Percentiles rank a stretch among this genome's conserved stretches.
These are phyloP conservation scores for Blumeria hordei DNA, from an alignment of 2,329 filamentous ascomycete species.

Conservation along the genomic window DNA sequence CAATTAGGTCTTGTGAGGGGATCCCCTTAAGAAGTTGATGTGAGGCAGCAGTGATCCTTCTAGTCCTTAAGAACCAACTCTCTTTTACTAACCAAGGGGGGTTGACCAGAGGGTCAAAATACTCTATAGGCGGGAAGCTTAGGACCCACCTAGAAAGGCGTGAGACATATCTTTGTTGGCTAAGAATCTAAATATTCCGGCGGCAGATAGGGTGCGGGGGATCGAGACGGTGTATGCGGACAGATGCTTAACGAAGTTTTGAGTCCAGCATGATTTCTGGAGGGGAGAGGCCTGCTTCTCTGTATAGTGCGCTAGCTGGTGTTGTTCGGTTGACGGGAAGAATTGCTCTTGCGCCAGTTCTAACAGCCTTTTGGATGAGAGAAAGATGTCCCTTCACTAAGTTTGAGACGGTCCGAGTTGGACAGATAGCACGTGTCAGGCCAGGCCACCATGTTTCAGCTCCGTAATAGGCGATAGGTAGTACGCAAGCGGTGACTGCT, in stretches of 20 bases:
- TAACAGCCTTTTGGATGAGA: not conserved
- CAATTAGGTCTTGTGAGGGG: not conserved
- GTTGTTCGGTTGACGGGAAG: not conserved
- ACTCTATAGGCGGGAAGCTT: not conserved
- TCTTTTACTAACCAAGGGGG: not conserved
- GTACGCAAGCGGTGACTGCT: too few species aligned
- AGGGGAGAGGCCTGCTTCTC: not conserved
- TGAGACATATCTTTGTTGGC: not conserved
- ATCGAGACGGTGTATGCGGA: not conserved
- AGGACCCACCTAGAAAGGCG: not conserved
- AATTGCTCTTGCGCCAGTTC: not conserved
- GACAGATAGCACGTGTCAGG: too few species aligned
- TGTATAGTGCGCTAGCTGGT: not conserved
- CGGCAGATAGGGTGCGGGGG: not conserved
- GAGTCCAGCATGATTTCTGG: not conserved
- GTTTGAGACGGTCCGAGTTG: too few species aligned
- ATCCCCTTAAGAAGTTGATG: too few species aligned
- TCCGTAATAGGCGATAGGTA: too few species aligned
- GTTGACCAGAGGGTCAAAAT: not conserved
- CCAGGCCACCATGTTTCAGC: too few species aligned
- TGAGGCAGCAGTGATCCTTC: not conserved
- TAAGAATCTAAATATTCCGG: not conserved
- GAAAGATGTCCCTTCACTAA: too few species aligned
- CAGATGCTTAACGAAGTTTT: not conserved
- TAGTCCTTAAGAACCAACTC: not conserved